phyloP scores from a whole-genome alignment of 495 filamentous ascomycete species.

The Annulohypoxylon stygium region DNA sequence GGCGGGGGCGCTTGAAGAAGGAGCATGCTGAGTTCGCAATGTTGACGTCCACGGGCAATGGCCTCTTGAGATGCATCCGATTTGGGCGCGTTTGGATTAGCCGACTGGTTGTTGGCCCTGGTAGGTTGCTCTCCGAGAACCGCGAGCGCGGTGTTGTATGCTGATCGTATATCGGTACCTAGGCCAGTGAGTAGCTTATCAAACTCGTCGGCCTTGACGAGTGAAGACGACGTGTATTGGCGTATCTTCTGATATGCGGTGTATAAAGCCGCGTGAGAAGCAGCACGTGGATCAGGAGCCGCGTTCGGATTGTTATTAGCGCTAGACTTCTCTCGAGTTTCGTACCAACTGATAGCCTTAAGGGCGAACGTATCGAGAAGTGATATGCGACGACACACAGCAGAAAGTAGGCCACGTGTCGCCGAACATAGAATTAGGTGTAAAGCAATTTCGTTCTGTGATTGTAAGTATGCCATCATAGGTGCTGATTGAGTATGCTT shows the following conservation, averaged over 20 bases:
- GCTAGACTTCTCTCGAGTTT: slow-evolving; percentile 44
- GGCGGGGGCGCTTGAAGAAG: slow-evolving; percentile 60
- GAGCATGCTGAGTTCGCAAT: slow-evolving; percentile 64
- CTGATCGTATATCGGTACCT: slow-evolving; percentile 58
- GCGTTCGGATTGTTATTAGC: slow-evolving; percentile 25
- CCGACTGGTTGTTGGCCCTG: slow-evolving; percentile 45
- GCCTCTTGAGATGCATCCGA: slow-evolving; percentile 49
- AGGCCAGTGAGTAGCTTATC: slow-evolving; percentile 62
- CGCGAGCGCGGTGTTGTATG: slow-evolving; percentile 58
- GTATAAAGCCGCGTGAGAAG: slow-evolving; percentile 53
- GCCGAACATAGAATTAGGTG: slow-evolving; percentile 79
- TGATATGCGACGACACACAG: slow-evolving; percentile 72
- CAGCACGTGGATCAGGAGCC: slow-evolving; percentile 40
- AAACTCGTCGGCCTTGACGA: slow-evolving; percentile 62
- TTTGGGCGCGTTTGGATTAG: slow-evolving; percentile 41
- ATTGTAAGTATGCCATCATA: slow-evolving; percentile 58
- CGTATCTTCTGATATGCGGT: slow-evolving; percentile 64
- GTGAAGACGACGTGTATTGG: slow-evolving; percentile 55
- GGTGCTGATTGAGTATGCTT: slow-evolving; percentile 62
- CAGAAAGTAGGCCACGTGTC: slow-evolving; percentile 76
- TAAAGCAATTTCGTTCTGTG: slow-evolving; percentile 68
- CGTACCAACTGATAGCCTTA: slow-evolving; percentile 56
- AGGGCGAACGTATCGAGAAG: slow-evolving; percentile 60
- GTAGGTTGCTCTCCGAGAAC: slow-evolving; percentile 51
- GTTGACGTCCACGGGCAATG: slow-evolving; percentile 49